Percentiles rank a stretch among this genome's conserved stretches.
Conservation (phyloP, 2,329 filamentous ascomycete genomes). For the Penicillium sp. region DNA sequence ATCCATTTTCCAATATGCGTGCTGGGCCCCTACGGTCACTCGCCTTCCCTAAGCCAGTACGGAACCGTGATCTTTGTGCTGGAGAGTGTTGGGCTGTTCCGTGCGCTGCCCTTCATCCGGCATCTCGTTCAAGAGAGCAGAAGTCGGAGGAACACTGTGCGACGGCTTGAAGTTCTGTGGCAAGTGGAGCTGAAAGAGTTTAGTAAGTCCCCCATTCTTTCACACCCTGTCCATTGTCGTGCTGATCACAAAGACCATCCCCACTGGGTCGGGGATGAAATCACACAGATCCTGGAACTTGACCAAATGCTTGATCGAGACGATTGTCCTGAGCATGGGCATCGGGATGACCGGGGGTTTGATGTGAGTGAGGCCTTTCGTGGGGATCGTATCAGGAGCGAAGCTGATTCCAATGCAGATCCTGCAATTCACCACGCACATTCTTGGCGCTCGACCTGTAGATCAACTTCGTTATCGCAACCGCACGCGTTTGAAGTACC, state of each 20-base stretch:
- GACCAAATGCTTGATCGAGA: not conserved
- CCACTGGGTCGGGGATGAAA: not conserved
- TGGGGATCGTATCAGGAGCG: not conserved
- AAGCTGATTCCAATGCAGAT: not conserved
- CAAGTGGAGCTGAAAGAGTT: not conserved
- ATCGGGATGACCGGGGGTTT: not conserved
- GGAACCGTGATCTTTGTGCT: constrained; percentile 6
- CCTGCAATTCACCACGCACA: not conserved
- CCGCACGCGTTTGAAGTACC: not conserved
- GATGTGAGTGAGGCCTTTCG: not conserved
- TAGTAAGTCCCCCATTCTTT: not conserved
- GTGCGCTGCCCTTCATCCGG: not conserved
- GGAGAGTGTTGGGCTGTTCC: constrained; percentile 5
- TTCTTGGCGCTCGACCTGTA: not conserved
- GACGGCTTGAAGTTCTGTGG: not conserved
- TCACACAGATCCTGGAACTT: not conserved
- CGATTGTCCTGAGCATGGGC: not conserved
- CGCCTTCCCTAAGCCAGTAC: not conserved
- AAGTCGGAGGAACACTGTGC: not conserved
- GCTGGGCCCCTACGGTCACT: constrained; percentile 3
- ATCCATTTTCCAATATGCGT: not conserved
- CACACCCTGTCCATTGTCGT: not conserved
- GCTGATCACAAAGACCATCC: not conserved
- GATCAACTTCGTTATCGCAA: not conserved
- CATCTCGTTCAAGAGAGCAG: constrained; percentile 1